Evolutionary conservation across 176 grass and related monocot genomes (phyloP), one percentile per base, ranked within the genome.

Genomic region (Rhipidocladum racemiflorum): DNA sequence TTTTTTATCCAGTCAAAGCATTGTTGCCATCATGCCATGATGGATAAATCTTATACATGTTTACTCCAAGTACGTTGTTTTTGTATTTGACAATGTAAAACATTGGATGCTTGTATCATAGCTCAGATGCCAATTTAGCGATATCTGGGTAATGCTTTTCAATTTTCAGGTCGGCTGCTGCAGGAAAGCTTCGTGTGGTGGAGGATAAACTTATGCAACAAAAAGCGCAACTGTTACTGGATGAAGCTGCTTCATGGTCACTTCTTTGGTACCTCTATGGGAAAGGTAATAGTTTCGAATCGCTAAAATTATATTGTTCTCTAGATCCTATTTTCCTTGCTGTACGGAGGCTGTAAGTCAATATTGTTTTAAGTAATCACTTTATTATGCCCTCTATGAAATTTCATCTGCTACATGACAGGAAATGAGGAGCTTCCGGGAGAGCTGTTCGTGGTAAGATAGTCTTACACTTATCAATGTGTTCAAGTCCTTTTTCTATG

Each of bases 201-300:
- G 92, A 95, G 38, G 87, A 98, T 74, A 98, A 91, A 77, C 85
- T 98, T 84, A 89, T 95, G 90, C 89, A 92, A 79, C 95, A 93
- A 89, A 98, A 98, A 70, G 88, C 95, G 45, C 87, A 81, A 44
- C 45, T 98, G 4, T 86, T 98, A 85, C 85, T 93, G 82, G 92
- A 98, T 46, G 95, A 98, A 86, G 95, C 95, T 74, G 90, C 92
- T 84, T 98, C 95, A 7, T 98, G 95, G 95, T 98, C 95, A 59
- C 92, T 98, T 83, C 90, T 98, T 88, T 98, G 90, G 95, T 91
- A 86, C 87, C 92, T 98, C 27, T 98, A 95, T 83, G 95, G 95
- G 39, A 95, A 98, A 98, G 92, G 95, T 89, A 87, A 70, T 43
- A 66, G 16, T 72, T 75, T 51, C 2, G 3, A 17, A 55, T 61